Base-by-base conservation (phyloP, 257 asterid species). In the Leonotis leonurus region DNA sequence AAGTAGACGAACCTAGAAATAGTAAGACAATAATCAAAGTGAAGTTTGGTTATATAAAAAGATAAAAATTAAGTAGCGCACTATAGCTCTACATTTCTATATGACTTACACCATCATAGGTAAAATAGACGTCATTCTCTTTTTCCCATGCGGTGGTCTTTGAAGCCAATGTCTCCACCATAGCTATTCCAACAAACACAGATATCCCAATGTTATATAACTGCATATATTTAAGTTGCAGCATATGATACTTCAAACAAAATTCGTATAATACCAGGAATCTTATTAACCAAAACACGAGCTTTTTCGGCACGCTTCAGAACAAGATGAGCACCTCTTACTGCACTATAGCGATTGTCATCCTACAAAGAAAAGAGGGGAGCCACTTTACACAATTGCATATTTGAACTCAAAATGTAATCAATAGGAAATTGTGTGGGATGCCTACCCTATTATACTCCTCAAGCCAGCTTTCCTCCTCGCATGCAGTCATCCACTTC, bases 391-490 rank as follows among this genome's bases (percentile, higher is more conserved):
- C 11, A 12, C 43, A 64, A 62, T 45, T 60, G 48, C 26, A 37
- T 48, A 41, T 53, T 40, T 25, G 48, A 43, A 53, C 51, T 56
- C 36, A 57, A 55, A 20, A 25, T n/a, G 58, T 62, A 70, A 43
- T 21, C 40, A 62, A 60, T 21, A 57, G 37, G 20, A 71, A 13
- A 27, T 44, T 24, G 62, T 33, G 59, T 18, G 46, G 35, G 64
- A 62, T 40, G 64, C 83, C 26, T 70, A 89, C 97, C 92, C 96
- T 89, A 60, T 83, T 87, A 62, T 93, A 93, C 74, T 93, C 99
- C 83, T 89, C 97, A 45, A 93, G 99, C 99, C 99, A 93, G 76
- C 95, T 83, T 84, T 93, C 97, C 75, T 93, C 97, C 62, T 83
- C 95, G 9, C 99, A 89, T 56, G 99, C 96, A 26, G 85, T 74